Conservation (phyloP, 257 asterid species). For the Solanum verrucosum region DNA sequence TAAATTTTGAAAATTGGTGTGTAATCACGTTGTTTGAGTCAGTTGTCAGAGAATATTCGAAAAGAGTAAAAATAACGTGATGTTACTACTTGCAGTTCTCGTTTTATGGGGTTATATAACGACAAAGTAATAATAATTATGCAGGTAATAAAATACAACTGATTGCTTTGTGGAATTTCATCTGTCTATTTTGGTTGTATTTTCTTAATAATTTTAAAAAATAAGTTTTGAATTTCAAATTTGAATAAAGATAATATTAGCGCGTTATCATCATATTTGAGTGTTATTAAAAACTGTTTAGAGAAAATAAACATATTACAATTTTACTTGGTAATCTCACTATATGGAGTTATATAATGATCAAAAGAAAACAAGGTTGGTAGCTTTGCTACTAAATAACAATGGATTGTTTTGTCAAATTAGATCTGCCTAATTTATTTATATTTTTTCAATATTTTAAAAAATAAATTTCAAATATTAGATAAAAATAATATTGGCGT, state of each 20-base stretch:
- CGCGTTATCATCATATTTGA: not conserved
- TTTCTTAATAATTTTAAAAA: not conserved
- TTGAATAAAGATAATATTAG: not conserved
- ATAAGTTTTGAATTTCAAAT: not conserved
- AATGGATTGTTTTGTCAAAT: not conserved
- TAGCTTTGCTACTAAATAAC: not conserved
- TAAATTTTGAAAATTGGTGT: not conserved
- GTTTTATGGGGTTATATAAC: not conserved
- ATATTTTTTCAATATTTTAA: too few relatives aligned
- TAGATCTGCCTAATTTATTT: too few relatives aligned
- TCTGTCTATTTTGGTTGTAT: not conserved
- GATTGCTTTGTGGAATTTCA: not conserved
- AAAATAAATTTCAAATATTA: too few relatives aligned
- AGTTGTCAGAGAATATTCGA: not conserved
- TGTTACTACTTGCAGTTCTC: not conserved
- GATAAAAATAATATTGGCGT: too few relatives aligned
- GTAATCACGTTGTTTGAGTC: not conserved
- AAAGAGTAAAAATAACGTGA: not conserved
- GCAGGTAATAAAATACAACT: not conserved
- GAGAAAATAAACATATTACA: not conserved
- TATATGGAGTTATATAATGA: not conserved
- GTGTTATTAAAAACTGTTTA: not conserved
- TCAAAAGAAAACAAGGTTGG: not conserved
- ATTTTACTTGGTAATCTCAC: not conserved
- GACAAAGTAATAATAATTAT: not conserved